Evolutionary conservation across 31 red algal species (phyloP), one percentile per base, ranked within the genome.

Genomic region (Asparagopsis taxiformis): DNA sequence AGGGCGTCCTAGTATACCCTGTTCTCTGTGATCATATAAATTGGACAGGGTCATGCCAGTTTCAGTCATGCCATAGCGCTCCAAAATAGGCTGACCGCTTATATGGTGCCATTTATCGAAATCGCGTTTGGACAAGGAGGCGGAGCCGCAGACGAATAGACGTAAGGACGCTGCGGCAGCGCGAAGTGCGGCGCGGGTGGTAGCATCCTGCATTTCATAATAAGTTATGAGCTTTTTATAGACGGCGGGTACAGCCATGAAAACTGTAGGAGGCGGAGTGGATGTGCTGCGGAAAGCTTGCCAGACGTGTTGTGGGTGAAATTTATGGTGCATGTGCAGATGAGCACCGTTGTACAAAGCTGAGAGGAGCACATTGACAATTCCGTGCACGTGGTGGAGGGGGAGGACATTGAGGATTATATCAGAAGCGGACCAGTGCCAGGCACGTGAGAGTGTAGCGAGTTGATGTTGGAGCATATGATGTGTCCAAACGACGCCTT

Each of bases 51-150:
- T 73, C 86, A 97, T 91, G 1, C 93, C 93, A 8, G 75, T 72
- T 69, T 97, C 93, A 16, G 93, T 89, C 93, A 97, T 97, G 10
- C 93, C 93, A 69, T 97, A 97, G 29, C 93, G 70, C 72, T 91
- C 93, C 8, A 91, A 37, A 31, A 97, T 91, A 33, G 10, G 25
- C 10, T 91, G 86, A 29, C 87, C 80, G 6, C 51, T 80, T 3
- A 91, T 91, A 31, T 29, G 20, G 33, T 57, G 39, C 93, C 93
- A 97, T 1, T 21, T 57, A 33, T 87, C 68, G 29, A 86, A 86
- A 37, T 76, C 62, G 34, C 63, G 13, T 35, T 46, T 60, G 5
- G 67, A 57, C 48, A 97, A 67, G 26, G 87, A 43, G 4, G 93
- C 93, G 37, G 59, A 72, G 32, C 93, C 93, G 72, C 75, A 82